A percentile compares a stretch with the other conserved stretches of the same genome.
phyloP scores from a whole-genome alignment of 306 rosid species.

The Albizia julibrissin region DNA sequence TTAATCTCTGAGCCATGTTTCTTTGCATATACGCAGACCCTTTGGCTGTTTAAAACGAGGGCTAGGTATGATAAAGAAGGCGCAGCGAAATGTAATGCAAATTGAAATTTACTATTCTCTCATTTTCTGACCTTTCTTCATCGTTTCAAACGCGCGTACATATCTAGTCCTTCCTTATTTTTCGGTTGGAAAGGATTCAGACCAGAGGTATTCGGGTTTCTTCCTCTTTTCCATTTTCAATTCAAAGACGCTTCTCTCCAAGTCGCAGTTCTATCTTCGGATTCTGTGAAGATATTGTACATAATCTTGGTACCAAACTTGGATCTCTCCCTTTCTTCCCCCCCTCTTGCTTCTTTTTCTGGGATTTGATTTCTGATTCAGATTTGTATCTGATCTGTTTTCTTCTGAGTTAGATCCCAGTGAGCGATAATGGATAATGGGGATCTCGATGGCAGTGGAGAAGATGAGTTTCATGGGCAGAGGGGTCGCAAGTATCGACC shows the following conservation, averaged over 20 bases:
- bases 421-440: constrained; percentile 60
- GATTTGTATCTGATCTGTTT: constrained; percentile 35
- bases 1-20: not conserved
- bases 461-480: constrained; percentile 60
- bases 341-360: not conserved
- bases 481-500: constrained; percentile 85
- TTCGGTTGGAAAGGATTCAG: not conserved
- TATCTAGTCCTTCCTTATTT: not conserved
- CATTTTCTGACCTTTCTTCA: not conserved
- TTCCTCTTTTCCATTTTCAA: constrained; percentile 19
- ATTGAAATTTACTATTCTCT: not conserved
- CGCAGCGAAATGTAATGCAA: not conserved
- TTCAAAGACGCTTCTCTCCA: constrained; percentile 38
- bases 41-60: constrained; percentile 1
- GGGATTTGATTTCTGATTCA: constrained; percentile 21
- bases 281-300: not conserved
- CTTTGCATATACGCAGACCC: not conserved
- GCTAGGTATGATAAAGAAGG: not conserved
- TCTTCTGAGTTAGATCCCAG: constrained; percentile 12
- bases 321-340: constrained; percentile 30
- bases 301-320: not conserved
- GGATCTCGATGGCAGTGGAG: constrained; percentile 79
- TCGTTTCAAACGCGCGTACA: constrained; percentile 16
- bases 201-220: not conserved
- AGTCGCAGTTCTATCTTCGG: not conserved